Percentiles rank a stretch among this genome's conserved stretches.
Evolutionary conservation across 257 asterid species (phyloP).

Genomic region (Cinchona pubescens): DNA sequence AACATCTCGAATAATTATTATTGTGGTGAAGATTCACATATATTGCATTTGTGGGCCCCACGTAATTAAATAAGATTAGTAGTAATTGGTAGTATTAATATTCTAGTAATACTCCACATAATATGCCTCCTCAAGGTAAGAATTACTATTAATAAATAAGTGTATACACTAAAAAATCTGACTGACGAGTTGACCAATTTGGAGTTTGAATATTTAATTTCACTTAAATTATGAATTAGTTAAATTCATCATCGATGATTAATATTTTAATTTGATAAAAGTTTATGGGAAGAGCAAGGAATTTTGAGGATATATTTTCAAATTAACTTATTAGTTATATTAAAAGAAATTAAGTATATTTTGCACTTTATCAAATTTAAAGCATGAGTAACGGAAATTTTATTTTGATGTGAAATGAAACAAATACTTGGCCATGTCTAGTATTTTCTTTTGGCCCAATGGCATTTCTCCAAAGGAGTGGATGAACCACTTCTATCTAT

Average conservation of each 20-base stretch:
- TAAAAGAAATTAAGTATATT: background rate
- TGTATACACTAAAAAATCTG: slow-evolving; percentile 33
- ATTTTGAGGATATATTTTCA: background rate
- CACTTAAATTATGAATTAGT: background rate
- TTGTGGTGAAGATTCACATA: slow-evolving; percentile 62
- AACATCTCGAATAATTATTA: slow-evolving; percentile 72
- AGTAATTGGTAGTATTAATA: slow-evolving; percentile 16
- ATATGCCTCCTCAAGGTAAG: slow-evolving; percentile 38
- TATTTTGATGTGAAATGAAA: too few relatives aligned
- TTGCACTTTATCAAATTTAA: background rate
- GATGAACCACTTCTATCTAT: too few relatives aligned
- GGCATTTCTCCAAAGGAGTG: too few relatives aligned
- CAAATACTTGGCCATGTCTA: too few relatives aligned
- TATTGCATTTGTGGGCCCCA: slow-evolving; percentile 41
- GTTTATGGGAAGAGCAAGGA: too few relatives aligned
- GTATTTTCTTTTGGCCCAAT: too few relatives aligned
- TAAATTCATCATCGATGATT: slow-evolving; percentile 2
- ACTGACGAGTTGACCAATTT: slow-evolving; percentile 29
- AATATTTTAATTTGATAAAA: too few relatives aligned
- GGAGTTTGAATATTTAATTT: background rate
- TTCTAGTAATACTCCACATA: slow-evolving; percentile 32
- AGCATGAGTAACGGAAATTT: too few relatives aligned
- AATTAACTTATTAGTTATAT: background rate
- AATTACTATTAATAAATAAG: background rate
- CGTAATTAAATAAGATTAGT: slow-evolving; percentile 12